Conservation (phyloP, 179 eudicot genomes). For the Heliamphora pulchella region DNA sequence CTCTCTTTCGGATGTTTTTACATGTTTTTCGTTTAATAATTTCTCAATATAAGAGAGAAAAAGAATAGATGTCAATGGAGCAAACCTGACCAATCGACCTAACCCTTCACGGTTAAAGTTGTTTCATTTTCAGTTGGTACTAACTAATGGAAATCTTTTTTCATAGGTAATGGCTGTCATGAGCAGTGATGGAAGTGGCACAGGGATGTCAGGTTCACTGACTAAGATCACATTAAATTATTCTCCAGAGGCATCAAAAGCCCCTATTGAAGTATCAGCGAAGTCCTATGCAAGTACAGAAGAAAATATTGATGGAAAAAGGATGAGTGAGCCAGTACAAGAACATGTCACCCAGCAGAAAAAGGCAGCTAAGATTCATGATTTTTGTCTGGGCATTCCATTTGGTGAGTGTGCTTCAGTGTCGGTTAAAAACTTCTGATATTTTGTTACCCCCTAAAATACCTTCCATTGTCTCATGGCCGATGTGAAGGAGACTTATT, state of each 20-base stretch:
- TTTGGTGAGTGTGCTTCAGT: constrained; percentile 45
- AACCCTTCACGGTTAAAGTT: too few relatives aligned
- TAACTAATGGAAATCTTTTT: constrained; percentile 16
- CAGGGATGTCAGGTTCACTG: constrained; percentile 34
- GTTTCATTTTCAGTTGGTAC: background rate
- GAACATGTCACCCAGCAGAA: constrained; percentile 32
- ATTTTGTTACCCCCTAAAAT: constrained; percentile 11
- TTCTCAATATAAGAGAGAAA: too few relatives aligned
- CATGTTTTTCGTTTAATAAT: too few relatives aligned
- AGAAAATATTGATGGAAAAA: constrained; percentile 33
- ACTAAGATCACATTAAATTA: constrained; percentile 35
- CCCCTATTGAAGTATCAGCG: constrained; percentile 27
- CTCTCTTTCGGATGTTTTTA: too few relatives aligned
- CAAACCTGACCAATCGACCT: too few relatives aligned
- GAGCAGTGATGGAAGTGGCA: constrained; percentile 40
- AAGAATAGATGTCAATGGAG: too few relatives aligned
- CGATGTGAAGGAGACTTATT: background rate
- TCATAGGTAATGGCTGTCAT: constrained; percentile 41
- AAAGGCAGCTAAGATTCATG: constrained; percentile 68
- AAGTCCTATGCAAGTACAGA: constrained; percentile 25
- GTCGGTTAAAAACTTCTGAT: background rate
- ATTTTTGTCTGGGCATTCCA: constrained; percentile 79
- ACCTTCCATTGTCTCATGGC: constrained; percentile 9
- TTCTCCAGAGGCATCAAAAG: constrained; percentile 32
- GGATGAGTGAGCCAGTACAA: constrained; percentile 30